phyloP scores from a whole-genome alignment of 2,329 filamentous ascomycete species.

The Pseudogymnoascus sp. region DNA sequence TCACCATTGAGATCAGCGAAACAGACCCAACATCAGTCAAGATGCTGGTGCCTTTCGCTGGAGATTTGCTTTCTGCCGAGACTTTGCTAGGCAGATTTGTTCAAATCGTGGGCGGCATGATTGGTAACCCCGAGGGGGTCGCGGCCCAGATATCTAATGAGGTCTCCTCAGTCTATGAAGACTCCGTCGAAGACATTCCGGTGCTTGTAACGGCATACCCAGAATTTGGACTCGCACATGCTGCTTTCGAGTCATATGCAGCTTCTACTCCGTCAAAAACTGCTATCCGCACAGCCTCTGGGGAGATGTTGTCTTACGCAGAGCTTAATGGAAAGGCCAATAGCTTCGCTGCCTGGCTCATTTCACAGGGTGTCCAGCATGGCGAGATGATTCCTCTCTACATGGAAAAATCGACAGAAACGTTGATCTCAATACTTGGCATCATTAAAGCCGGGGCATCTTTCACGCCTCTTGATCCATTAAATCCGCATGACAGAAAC shows the following conservation, averaged over 20 bases:
- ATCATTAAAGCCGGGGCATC: constrained; percentile 2
- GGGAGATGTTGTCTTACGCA: constrained; percentile 2
- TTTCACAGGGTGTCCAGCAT: not conserved
- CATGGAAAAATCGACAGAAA: constrained; percentile 8
- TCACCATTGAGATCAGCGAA: constrained; percentile 4
- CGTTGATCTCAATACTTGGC: constrained; percentile 2
- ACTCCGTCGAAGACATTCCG: not conserved
- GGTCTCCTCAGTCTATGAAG: not conserved
- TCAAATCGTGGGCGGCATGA: not conserved
- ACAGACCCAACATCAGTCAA: constrained; percentile 4
- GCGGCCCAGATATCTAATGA: not conserved
- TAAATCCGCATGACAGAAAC: not conserved
- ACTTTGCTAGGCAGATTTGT: not conserved
- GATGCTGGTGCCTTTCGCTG: not conserved
- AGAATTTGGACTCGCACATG: not conserved
- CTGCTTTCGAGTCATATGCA: not conserved
- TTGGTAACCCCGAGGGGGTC: not conserved
- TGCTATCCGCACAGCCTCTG: not conserved
- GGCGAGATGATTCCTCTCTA: constrained; percentile 8
- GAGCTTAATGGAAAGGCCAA: constrained; percentile 6
- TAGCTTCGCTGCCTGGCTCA: not conserved
- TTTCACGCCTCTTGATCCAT: constrained; percentile 5
- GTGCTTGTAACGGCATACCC: not conserved
- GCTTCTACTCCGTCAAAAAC: not conserved
- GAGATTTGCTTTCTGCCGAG: not conserved